Conservation (phyloP, 2,329 filamentous ascomycete genomes). For the Cercospora sp. region DNA sequence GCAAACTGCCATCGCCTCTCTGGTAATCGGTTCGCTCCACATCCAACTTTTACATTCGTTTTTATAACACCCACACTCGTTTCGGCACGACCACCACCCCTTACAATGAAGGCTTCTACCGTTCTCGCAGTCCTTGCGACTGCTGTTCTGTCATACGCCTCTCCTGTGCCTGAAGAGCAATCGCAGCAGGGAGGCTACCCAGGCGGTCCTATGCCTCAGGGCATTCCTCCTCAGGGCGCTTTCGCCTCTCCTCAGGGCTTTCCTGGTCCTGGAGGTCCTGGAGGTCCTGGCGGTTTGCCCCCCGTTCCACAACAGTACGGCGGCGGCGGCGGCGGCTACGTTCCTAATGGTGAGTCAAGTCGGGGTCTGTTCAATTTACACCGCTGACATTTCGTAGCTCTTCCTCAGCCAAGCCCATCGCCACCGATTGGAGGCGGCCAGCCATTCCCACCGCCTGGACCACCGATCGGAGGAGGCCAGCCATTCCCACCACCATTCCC, state of each 20-base stretch:
- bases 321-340: neutral
- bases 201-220: neutral
- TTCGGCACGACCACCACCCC: neutral
- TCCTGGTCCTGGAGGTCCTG: too few relatives aligned
- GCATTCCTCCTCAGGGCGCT: too few relatives aligned
- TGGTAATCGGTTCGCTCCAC: conserved; percentile 18
- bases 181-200: neutral
- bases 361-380: too few relatives aligned
- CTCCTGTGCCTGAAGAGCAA: conserved; percentile 15
- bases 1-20: conserved; percentile 20
- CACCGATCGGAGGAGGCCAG: too few relatives aligned
- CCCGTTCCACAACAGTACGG: too few relatives aligned
- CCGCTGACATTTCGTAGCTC: neutral
- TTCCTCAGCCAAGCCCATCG: neutral
- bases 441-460: too few relatives aligned
- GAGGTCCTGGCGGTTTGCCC: too few relatives aligned
- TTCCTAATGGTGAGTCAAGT: neutral
- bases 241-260: too few relatives aligned
- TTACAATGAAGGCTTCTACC: conserved; percentile 19
- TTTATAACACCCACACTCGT: conserved; percentile 15
- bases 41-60: conserved; percentile 25
- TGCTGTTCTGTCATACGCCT: conserved; percentile 18
- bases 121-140: conserved; percentile 19
- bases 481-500: neutral
- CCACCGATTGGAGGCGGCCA: too few relatives aligned